Evolutionary conservation across 495 filamentous ascomycete species (phyloP), one percentile per base, ranked within the genome.

Genomic region (Lasiosphaeris hirsuta): DNA sequence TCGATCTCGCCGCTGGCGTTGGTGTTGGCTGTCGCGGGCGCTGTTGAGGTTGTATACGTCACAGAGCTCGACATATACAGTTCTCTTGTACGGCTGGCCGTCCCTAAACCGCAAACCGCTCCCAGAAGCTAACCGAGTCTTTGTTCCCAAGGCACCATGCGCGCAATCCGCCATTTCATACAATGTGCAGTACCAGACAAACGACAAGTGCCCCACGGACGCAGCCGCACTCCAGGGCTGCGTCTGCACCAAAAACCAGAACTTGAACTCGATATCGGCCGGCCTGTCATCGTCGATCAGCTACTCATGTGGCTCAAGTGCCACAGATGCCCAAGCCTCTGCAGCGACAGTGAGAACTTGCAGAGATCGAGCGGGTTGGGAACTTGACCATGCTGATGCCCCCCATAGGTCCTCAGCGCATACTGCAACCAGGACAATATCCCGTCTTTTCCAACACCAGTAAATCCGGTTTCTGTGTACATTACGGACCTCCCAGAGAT

Each of bases 211-310:
- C 41, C 76, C 76, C 10, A 51, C 70, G 10, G 67, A 54, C 15
- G 69, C 68, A 8, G 67, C 71, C 1, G 72, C 69, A 9, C 70
- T 81, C 0, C 74, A 77, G 60, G 73, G 68, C 8, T 81, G 79
- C 38, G 67, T 77, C 33, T 81, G 79, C 63, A 76, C 75, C 48
- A 75, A 81, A 57, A 72, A 78, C 63, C 66, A 70, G 42, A 76
- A 76, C 62, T 67, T 72, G n/a, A 67, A 62, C 7, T 71, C 71
- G 7, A 67, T 81, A 49, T 63, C 67, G 23, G 62, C 66, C 4
- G 60, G 38, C 8, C 66, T 81, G 10, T 74, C 76, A 0, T 46
- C 56, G 0, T 72, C 67, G 3, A 60, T 81, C 19, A 69, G 63
- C 52, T 65, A 69, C 42, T 68, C 61, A 14, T 81, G 78, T 39